These are phyloP conservation scores for Camellia granthamiana DNA, from an alignment of 148 eudicot species.

Conservation along the genomic window DNA sequence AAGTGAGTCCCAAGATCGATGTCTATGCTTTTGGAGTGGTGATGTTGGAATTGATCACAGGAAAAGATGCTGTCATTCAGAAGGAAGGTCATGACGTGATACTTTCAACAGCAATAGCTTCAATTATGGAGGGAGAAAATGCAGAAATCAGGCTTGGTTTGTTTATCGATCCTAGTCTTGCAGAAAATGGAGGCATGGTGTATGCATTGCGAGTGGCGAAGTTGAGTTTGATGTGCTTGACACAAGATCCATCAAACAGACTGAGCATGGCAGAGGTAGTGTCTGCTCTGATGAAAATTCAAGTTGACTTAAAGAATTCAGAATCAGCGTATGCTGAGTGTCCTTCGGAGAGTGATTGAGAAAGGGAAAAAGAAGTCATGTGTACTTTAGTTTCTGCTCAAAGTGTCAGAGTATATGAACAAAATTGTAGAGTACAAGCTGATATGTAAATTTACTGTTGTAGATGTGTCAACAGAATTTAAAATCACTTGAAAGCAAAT, in stretches of 20 bases:
- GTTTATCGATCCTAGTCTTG: slow-evolving; percentile 21
- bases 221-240: slow-evolving; percentile 37
- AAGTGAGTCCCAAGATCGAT: slow-evolving; percentile 34
- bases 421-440: not conserved
- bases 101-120: slow-evolving; percentile 19
- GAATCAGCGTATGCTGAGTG: not conserved
- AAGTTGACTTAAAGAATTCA: slow-evolving; percentile 9
- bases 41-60: slow-evolving; percentile 39
- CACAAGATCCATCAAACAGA: slow-evolving; percentile 29
- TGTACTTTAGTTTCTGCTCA: not conserved
- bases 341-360: not conserved
- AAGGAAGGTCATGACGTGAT: slow-evolving; percentile 25
- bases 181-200: slow-evolving; percentile 17
- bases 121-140: slow-evolving; percentile 22
- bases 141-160: slow-evolving; percentile 20
- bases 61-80: slow-evolving; percentile 25
- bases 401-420: not conserved
- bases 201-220: slow-evolving; percentile 23
- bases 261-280: slow-evolving; percentile 42
- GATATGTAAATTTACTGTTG: not conserved
- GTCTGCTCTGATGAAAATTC: slow-evolving; percentile 26
- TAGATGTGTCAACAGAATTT: not conserved
- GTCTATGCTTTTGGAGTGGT: slow-evolving; percentile 52
- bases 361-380: not conserved
- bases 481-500: not conserved